These are phyloP conservation scores for Straminergon stramineum DNA, from an alignment of 225 moss, liverwort and hornwort species.

Conservation along the genomic window DNA sequence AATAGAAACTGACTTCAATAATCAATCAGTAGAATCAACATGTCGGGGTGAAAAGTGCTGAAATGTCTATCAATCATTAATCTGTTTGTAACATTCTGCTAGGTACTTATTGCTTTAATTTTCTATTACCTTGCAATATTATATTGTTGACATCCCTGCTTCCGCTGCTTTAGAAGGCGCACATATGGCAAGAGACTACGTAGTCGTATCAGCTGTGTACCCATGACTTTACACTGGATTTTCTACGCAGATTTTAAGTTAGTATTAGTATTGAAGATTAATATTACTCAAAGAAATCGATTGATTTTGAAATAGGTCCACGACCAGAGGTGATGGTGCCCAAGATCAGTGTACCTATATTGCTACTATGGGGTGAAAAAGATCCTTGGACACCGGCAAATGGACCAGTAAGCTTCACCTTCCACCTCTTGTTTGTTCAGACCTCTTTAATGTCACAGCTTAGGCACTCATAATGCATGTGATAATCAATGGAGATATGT, in stretches of 20 bases:
- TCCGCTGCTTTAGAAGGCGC: neutral
- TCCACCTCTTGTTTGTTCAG: neutral
- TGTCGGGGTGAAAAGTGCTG: neutral
- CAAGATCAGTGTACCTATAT: constrained; percentile 47
- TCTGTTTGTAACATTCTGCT: neutral
- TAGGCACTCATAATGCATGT: neutral
- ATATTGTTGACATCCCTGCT: neutral
- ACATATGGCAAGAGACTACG: neutral
- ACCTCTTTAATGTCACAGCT: neutral
- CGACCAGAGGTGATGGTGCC: constrained; percentile 86
- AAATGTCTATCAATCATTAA: neutral
- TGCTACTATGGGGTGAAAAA: constrained; percentile 84
- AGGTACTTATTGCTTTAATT: neutral
- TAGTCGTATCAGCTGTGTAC: neutral
- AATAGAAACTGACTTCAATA: neutral
- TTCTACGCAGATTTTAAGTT: neutral
- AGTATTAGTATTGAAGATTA: neutral
- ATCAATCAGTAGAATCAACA: neutral
- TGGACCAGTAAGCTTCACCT: constrained; percentile 59
- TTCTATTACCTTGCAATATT: neutral
- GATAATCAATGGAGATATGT: neutral
- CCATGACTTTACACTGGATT: neutral
- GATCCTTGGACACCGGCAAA: constrained; percentile 97
- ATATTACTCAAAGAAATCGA: neutral
- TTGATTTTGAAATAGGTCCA: constrained; percentile 47